Evolutionary conservation across 2,329 filamentous ascomycete genomes (phyloP), one percentile per base, ranked within the genome.

Genomic region (Coniosporium uncinatum): DNA sequence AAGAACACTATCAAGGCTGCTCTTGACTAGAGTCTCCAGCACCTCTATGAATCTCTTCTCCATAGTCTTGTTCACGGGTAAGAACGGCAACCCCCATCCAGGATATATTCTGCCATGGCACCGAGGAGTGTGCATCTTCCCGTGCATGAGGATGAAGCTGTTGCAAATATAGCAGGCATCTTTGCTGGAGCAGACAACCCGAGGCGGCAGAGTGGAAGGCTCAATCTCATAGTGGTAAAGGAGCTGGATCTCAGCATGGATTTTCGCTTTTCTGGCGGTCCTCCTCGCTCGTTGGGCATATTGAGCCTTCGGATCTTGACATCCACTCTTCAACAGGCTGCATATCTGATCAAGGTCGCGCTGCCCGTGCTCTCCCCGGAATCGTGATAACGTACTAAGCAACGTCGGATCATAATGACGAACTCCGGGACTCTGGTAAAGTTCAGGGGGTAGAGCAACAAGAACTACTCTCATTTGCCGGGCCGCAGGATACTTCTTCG

Each of bases 161-260:
- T 74, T 68, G 50, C 71, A 77, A 1, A 76, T 58, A 48, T 67
- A 75, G 47, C 72, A 77, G 1, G 72, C 66, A 39, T 69, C 63
- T 42, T 76, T 76, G 55, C 63, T 70, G 3, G 70, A 70, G 40
- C 63, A 63, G 5, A 76, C 65, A 3, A 70, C 59, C 16, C 69
- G 61, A 6, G 70, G 68, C 22, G 49, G 55, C 11, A 49, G 46
- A 0, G 42, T 40, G 1, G 44, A n/a, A 3, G 51, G 39, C 22
- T 58, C 45, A 3, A 56, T 37, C 38, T 71, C 63, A 41, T 63
- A 71, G 45, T 68, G 60, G 39, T 61, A 64, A 6, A 74, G 43
- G 17, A 76, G 60, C 44, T 75, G 70, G 20, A 76, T 62, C 49
- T 76, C 70, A 4, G 71, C 71, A 44, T 76, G 72, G 19, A 75